Evolutionary conservation across 345 rosid genomes (phyloP).

Genomic region (Camelina laxa): DNA sequence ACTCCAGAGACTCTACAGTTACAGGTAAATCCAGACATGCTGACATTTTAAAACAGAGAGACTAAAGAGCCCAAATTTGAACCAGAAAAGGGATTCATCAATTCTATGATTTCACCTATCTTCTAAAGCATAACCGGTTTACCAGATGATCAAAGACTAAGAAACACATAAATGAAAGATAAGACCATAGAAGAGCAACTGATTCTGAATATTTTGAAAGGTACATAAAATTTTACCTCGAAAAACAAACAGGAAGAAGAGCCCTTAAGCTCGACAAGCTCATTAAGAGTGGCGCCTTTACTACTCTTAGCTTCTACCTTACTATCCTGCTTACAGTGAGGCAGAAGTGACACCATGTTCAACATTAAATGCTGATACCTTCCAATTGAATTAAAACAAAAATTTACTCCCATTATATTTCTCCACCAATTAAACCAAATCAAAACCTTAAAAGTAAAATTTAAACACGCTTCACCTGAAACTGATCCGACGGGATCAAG

Average conservation of each 20-base stretch:
- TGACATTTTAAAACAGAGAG: not conserved
- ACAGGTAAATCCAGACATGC: slow-evolving; percentile 2
- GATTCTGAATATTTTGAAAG: not conserved
- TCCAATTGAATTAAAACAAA: not conserved
- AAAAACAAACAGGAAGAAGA: slow-evolving; percentile 88
- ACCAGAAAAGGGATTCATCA: not conserved
- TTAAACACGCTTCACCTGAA: slow-evolving; percentile 57
- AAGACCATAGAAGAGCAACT: not conserved
- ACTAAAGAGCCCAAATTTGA: not conserved
- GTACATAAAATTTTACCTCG: slow-evolving; percentile 61
- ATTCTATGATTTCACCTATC: not conserved
- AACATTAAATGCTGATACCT: slow-evolving; percentile 98
- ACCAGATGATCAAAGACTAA: not conserved
- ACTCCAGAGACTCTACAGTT: not conserved
- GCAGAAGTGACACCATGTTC: slow-evolving; percentile 86
- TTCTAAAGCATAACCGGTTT: not conserved
- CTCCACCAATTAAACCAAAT: not conserved
- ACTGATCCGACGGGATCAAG: slow-evolving; percentile 93
- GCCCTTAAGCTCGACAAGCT: slow-evolving; percentile 86
- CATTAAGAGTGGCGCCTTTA: slow-evolving; percentile 81
- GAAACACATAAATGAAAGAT: not conserved
- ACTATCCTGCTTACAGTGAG: slow-evolving; percentile 95
- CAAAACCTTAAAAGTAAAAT: not conserved
- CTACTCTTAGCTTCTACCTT: slow-evolving; percentile 84
- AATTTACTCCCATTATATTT: slow-evolving; percentile 1